Conservation (phyloP, 1,284 basidiomycete species). For the Boletus coffeatus region DNA sequence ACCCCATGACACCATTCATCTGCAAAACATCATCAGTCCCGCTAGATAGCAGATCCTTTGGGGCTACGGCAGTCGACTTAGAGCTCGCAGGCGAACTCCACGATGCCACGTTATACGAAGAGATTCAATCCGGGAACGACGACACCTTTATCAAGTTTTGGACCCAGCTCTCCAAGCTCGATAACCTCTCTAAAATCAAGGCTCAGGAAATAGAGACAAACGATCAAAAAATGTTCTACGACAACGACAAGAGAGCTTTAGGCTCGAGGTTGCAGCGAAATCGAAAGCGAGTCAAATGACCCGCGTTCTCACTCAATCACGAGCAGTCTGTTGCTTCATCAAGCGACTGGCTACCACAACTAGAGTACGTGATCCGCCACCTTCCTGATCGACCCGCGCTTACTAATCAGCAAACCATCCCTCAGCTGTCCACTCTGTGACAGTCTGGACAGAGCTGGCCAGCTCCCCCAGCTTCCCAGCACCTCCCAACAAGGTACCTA, state of each 20-base stretch:
- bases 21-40: background rate
- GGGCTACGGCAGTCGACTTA: background rate
- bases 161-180: background rate
- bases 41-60: background rate
- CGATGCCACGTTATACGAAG: background rate
- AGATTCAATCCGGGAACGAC: background rate
- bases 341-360: background rate
- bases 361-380: background rate
- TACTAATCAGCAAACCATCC: background rate
- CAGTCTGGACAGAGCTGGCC: no score
- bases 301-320: background rate
- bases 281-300: background rate
- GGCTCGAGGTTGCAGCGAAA: background rate
- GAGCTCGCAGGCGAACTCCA: background rate
- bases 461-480: no score
- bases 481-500: no score
- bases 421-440: no score
- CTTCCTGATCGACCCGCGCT: background rate
- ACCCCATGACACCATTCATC: background rate
- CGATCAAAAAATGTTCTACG: background rate
- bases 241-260: background rate
- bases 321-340: background rate
- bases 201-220: background rate
- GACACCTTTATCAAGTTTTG: background rate
- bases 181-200: background rate